Evolutionary conservation across 805 yeast genomes (phyloP).

Genomic region (Saccharomyces jurei): DNA sequence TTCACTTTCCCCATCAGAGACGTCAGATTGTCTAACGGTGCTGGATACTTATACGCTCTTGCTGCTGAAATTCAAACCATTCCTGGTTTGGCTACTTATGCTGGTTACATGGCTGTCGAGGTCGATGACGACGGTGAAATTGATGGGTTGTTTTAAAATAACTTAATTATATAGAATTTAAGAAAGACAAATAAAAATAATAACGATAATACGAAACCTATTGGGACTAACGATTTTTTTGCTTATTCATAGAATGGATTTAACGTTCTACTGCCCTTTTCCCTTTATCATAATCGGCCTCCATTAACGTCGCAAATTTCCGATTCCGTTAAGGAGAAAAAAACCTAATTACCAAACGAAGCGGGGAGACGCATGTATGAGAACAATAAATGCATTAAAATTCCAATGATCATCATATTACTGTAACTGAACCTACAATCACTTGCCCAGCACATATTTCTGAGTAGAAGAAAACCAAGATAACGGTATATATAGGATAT

Average conservation of each 20-base stretch:
- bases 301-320: background rate
- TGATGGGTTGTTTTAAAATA: constrained; percentile 61
- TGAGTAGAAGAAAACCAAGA: background rate
- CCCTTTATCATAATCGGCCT: background rate
- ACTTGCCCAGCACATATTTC: background rate
- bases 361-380: background rate
- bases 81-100: constrained; percentile 79
- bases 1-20: constrained; percentile 77
- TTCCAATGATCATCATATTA: background rate
- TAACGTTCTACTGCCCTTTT: background rate
- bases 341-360: background rate
- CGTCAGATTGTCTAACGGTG: constrained; percentile 70
- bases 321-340: background rate
- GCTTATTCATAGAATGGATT: background rate
- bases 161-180: background rate
- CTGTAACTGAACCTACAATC: background rate
- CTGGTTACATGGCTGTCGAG: constrained; percentile 82
- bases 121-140: constrained; percentile 73
- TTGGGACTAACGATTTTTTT: background rate
- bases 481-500: background rate
- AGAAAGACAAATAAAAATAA: background rate
- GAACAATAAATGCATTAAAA: background rate
- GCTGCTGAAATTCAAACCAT: constrained; percentile 84
- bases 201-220: background rate
- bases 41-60: constrained; percentile 75